Evolutionary conservation across 2,329 filamentous ascomycete species (phyloP).

Genomic region (Diplodia mutila): DNA sequence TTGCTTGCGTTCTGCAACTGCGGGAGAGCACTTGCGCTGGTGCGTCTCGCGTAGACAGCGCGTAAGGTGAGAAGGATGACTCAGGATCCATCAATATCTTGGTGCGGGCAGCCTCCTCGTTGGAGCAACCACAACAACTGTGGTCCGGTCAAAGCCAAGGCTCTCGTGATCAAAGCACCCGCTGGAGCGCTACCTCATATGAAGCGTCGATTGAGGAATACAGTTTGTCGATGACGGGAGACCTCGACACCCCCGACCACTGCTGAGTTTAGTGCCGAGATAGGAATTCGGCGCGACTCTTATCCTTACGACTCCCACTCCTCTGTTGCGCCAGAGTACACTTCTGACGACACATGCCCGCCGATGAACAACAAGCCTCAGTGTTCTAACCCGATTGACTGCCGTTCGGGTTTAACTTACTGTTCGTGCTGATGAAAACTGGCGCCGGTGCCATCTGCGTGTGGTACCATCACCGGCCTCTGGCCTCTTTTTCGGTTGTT

Average conservation of each 20-base stretch:
- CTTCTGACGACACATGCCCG: too few relatives aligned
- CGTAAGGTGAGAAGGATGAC: slow-evolving; percentile 50
- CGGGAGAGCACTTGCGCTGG: slow-evolving; percentile 49
- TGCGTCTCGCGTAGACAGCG: slow-evolving; percentile 34
- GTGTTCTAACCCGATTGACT: too few relatives aligned
- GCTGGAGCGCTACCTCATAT: slow-evolving; percentile 16
- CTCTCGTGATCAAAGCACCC: slow-evolving; percentile 4
- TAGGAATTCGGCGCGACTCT: not conserved
- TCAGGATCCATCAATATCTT: slow-evolving; percentile 61
- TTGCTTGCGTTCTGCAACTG: slow-evolving; percentile 55
- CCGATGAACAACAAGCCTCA: too few relatives aligned
- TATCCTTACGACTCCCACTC: slow-evolving; percentile 39
- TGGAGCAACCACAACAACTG: slow-evolving; percentile 25
- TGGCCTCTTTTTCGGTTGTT: too few relatives aligned
- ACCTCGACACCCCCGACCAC: too few relatives aligned
- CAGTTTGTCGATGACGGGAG: slow-evolving; percentile 24
- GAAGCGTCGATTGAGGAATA: slow-evolving; percentile 18
- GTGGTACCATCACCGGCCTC: too few relatives aligned
- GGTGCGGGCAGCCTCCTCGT: slow-evolving; percentile 50
- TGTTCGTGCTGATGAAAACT: too few relatives aligned
- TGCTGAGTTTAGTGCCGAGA: too few relatives aligned
- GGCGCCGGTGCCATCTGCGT: too few relatives aligned
- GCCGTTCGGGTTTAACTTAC: too few relatives aligned
- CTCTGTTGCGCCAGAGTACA: slow-evolving; percentile 42
- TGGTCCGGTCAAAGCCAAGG: slow-evolving; percentile 18